Conservation (phyloP, 208 protist species). For the Trypanosoma vivax region DNA sequence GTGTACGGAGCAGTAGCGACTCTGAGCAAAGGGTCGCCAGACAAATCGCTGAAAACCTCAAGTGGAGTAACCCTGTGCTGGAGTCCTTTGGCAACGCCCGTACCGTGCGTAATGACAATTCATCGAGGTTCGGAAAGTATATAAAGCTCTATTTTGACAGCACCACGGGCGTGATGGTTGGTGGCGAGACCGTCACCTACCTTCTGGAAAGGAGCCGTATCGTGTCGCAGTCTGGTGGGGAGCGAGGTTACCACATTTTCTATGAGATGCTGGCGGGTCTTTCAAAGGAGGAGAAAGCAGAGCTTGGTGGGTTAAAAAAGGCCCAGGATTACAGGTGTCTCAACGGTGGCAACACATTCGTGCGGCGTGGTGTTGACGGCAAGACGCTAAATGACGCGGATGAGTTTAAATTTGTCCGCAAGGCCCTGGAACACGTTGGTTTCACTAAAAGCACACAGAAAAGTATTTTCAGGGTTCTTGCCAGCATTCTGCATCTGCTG, state of each 20-base stretch:
- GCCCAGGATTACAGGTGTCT: conserved; percentile 85
- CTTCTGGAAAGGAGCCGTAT: conserved; percentile 93
- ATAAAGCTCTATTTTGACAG: conserved; percentile 92
- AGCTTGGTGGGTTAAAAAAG: conserved; percentile 62
- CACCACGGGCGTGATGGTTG: conserved; percentile 73
- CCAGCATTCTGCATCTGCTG: conserved; percentile 89
- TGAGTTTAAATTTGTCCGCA: conserved; percentile 70
- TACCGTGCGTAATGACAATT: conserved; percentile 92
- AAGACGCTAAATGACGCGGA: conserved; percentile 83
- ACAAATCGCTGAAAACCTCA: conserved; percentile 64
- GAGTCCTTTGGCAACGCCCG: conserved; percentile 93
- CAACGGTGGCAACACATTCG: conserved; percentile 73
- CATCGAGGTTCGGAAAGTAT: conserved; percentile 93
- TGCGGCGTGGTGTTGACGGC: conserved; percentile 74
- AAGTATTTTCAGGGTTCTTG: conserved; percentile 86
- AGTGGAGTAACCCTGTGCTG: conserved; percentile 89
- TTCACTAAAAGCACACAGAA: conserved; percentile 41
- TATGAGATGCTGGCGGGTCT: conserved; percentile 92
- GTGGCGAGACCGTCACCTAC: conserved; percentile 84
- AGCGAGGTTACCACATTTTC: conserved; percentile 96
- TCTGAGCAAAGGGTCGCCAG: conserved; percentile 61
- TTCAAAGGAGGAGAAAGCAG: conserved; percentile 51
- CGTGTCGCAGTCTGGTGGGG: conserved; percentile 79
- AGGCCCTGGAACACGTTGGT: conserved; percentile 70
- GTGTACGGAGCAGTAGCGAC: conserved; percentile 62